Evolutionary conservation across 2,329 filamentous ascomycete species (phyloP).

Genomic region (Nothophaeocryptopus gaeumannii): DNA sequence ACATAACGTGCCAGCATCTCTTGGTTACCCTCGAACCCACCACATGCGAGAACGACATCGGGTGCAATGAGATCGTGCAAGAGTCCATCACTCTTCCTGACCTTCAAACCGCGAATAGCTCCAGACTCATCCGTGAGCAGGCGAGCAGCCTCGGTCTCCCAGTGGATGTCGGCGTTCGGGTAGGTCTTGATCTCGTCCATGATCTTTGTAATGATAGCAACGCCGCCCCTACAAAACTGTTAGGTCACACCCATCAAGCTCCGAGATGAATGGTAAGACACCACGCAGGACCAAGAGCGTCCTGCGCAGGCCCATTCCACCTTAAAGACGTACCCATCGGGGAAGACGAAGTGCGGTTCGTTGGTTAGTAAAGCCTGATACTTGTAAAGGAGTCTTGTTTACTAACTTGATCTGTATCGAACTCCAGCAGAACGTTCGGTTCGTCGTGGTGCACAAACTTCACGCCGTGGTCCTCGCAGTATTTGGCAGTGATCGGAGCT

Average conservation of each 20-base stretch:
- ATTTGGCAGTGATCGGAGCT: constrained; percentile 38
- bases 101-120: constrained; percentile 38
- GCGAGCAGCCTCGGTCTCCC: constrained; percentile 40
- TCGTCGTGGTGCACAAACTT: constrained; percentile 40
- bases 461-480: constrained; percentile 38
- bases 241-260: too few species aligned
- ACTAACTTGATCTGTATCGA: constrained; percentile 37
- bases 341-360: constrained; percentile 38
- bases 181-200: constrained; percentile 38
- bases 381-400: too few species aligned
- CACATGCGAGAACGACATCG: constrained; percentile 41
- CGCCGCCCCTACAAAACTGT: constrained; percentile 32
- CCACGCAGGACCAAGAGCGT: too few species aligned
- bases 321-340: too few species aligned
- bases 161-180: constrained; percentile 37
- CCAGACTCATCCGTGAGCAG: constrained; percentile 37
- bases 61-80: constrained; percentile 36
- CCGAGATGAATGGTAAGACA: too few species aligned
- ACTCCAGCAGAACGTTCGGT: constrained; percentile 41
- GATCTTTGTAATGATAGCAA: constrained; percentile 39
- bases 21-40: constrained; percentile 43
- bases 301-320: too few species aligned
- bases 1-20: constrained; percentile 44
- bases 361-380: too few species aligned
- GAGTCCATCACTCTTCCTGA: constrained; percentile 39